Conservation (phyloP, 2,329 filamentous ascomycete genomes). For the Aspergillus uvarum region DNA sequence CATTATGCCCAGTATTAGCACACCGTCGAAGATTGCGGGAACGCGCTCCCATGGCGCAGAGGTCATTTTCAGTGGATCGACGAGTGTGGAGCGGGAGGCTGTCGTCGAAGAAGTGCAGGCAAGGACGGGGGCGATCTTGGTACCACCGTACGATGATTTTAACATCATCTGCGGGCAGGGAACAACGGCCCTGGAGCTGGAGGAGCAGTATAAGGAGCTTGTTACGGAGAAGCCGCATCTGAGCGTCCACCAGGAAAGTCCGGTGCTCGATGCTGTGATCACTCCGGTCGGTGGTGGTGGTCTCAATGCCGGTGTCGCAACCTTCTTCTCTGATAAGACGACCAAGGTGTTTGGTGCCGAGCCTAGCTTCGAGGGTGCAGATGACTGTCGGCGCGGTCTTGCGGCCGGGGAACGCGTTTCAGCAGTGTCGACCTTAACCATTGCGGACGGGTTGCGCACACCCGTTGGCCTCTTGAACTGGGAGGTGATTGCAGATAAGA, state of each 20-base stretch:
- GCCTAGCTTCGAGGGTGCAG: conserved; percentile 76
- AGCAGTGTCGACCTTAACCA: conserved; percentile 71
- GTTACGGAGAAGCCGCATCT: conserved; percentile 40
- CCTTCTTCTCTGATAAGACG: conserved; percentile 67
- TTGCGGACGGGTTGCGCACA: conserved; percentile 86
- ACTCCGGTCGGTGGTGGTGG: conserved; percentile 86
- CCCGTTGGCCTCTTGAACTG: conserved; percentile 76
- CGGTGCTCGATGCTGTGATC: conserved; percentile 67
- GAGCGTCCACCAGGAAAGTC: conserved; percentile 13
- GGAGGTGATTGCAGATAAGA: conserved; percentile 68
- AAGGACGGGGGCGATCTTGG: conserved; percentile 71
- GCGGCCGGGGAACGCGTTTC: conserved; percentile 63
- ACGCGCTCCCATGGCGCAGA: conserved; percentile 75
- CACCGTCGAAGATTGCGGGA: conserved; percentile 81
- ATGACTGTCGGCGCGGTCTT: conserved; percentile 75
- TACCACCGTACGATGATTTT: conserved; percentile 90
- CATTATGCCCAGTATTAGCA: conserved; percentile 86
- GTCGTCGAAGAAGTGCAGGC: conserved; percentile 67
- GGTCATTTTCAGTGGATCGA: conserved; percentile 80
- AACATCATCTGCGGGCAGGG: conserved; percentile 92
- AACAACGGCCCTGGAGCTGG: conserved; percentile 81
- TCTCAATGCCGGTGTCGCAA: conserved; percentile 78
- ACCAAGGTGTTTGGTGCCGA: conserved; percentile 84
- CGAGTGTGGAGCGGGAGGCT: conserved; percentile 76
- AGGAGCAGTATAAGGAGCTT: conserved; percentile 65